A percentile compares a stretch with the other conserved stretches of the same genome.
These are phyloP conservation scores for Eucalyptus cloeziana DNA, from an alignment of 345 rosid genomes.

Conservation along the genomic window DNA sequence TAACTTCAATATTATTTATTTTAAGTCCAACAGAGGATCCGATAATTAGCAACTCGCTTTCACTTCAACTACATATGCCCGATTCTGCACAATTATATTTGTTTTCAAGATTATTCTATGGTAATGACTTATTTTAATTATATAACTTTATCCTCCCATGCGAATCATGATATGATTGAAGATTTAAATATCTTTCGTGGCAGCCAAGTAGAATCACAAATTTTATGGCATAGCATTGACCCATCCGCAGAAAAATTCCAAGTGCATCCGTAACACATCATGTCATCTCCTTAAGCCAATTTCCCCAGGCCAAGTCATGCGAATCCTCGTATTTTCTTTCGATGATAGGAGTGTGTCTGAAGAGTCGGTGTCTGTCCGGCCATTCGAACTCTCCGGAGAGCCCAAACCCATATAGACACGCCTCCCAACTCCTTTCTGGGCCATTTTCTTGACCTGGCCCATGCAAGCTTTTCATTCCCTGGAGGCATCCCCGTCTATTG, in stretches of 20 bases:
- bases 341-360: too few relatives aligned
- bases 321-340: background rate
- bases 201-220: background rate
- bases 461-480: background rate
- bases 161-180: background rate
- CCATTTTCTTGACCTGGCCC: background rate
- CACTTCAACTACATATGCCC: background rate
- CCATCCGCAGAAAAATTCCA: background rate
- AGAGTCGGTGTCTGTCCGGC: too few relatives aligned
- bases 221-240: background rate
- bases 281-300: background rate
- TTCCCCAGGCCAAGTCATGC: background rate
- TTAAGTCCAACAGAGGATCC: background rate
- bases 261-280: background rate
- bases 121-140: background rate
- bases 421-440: background rate
- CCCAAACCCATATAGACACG: background rate
- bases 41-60: background rate
- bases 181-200: background rate
- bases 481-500: background rate
- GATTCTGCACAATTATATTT: background rate
- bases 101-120: background rate
- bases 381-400: background rate
- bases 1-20: background rate
- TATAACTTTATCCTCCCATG: fast-evolving